phyloP scores from a whole-genome alignment of 2,329 filamentous ascomycete genomes.

The Diaporthe ampelina region DNA sequence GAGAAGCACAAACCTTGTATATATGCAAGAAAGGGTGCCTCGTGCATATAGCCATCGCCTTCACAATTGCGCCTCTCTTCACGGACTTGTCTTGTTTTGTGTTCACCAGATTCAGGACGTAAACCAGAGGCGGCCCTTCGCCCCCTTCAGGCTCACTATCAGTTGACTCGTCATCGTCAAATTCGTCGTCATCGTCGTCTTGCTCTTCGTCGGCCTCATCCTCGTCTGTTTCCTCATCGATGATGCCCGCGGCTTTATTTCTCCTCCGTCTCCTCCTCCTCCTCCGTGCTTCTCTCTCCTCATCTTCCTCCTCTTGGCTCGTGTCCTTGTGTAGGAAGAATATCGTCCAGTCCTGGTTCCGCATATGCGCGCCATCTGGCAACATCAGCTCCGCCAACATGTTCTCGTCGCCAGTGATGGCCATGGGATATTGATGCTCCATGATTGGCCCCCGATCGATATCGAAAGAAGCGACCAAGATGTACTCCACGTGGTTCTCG shows the following conservation, averaged over 20 bases:
- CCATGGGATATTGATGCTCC: constrained; percentile 96
- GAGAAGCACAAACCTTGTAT: constrained; percentile 79
- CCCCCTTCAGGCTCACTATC: constrained; percentile 77
- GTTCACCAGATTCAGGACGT: constrained; percentile 97
- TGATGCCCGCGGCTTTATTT: constrained; percentile 64
- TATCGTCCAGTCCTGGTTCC: constrained; percentile 98
- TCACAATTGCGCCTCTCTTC: constrained; percentile 94
- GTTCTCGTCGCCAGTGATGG: constrained; percentile 96
- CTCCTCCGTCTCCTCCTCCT: constrained; percentile 65
- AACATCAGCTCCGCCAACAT: constrained; percentile 99
- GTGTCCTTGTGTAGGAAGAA: constrained; percentile 99
- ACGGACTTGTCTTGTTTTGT: constrained; percentile 96
- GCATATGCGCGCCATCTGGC: constrained; percentile 94
- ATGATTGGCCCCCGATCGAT: constrained; percentile 96
- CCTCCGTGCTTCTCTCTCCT: constrained; percentile 70
- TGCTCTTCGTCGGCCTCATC: constrained; percentile 65
- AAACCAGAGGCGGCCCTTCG: constrained; percentile 93
- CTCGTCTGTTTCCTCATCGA: constrained; percentile 63
- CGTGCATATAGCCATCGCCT: constrained; percentile 99
- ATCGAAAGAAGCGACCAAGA: constrained; percentile 96
- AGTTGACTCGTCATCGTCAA: constrained; percentile 66
- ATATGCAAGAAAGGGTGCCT: constrained; percentile 98
- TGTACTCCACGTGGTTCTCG: constrained; percentile 98
- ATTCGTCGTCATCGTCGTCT: constrained; percentile 60
- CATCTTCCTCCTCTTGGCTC: constrained; percentile 84